Conservation (phyloP, 306 rosid species). For the Adenanthera pavonina region DNA sequence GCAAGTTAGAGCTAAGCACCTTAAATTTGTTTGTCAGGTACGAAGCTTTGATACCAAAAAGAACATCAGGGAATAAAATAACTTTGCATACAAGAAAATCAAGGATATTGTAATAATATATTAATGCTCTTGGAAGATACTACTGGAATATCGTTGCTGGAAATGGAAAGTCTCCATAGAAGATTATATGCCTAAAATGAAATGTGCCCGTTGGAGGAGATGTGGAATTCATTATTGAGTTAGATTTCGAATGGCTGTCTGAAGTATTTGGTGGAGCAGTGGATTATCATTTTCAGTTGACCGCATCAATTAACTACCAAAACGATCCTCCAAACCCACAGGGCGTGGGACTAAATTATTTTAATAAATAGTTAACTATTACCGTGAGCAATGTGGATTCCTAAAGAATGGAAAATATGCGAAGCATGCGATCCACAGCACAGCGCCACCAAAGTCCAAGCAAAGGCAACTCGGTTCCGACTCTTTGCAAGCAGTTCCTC, state of each 20-base stretch:
- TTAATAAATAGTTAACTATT: constrained; percentile 18
- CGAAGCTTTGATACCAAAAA: background rate
- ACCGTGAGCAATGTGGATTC: constrained; percentile 90
- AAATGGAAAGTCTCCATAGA: background rate
- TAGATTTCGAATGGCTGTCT: background rate
- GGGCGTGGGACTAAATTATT: background rate
- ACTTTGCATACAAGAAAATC: background rate
- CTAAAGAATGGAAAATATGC: constrained; percentile 83
- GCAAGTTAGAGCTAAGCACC: constrained; percentile 19
- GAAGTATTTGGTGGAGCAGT: background rate
- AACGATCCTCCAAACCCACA: background rate
- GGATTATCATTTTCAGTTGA: background rate
- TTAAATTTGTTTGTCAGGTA: background rate
- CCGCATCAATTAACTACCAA: background rate
- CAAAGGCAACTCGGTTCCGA: constrained; percentile 83
- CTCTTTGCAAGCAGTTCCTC: constrained; percentile 68
- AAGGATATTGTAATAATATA: background rate
- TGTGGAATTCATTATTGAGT: background rate
- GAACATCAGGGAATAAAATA: background rate
- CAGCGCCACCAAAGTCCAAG: constrained; percentile 94
- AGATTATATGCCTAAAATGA: background rate
- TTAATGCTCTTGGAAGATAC: background rate
- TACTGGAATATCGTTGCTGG: constrained; percentile 11
- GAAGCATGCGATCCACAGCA: constrained; percentile 97
- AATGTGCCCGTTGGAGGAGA: background rate